These are phyloP conservation scores for Aspergillus floridensis DNA, from an alignment of 2,329 filamentous ascomycete species.

Conservation along the genomic window DNA sequence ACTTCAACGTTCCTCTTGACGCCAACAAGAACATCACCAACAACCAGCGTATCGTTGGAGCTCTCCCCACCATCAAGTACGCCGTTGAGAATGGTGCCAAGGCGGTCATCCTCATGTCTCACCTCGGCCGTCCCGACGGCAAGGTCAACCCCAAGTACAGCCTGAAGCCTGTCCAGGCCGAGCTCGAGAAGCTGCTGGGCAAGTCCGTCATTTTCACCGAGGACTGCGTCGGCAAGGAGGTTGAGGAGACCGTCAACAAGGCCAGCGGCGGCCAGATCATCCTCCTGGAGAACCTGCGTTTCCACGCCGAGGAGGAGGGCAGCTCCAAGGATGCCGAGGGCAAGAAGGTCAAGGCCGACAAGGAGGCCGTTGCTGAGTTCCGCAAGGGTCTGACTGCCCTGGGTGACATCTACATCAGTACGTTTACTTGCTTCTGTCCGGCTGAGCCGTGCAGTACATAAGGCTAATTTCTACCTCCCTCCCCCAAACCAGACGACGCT, in stretches of 20 bases:
- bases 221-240: slow-evolving; percentile 85
- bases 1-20: slow-evolving; percentile 99
- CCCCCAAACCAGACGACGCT: slow-evolving; percentile 71
- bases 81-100: slow-evolving; percentile 87
- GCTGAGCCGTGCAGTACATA: neutral
- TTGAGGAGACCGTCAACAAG: slow-evolving; percentile 84
- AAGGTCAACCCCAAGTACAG: slow-evolving; percentile 90
- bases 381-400: slow-evolving; percentile 91
- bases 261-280: slow-evolving; percentile 79
- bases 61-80: slow-evolving; percentile 92
- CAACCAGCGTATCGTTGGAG: slow-evolving; percentile 96
- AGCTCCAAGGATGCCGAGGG: slow-evolving; percentile 89
- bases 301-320: slow-evolving; percentile 97
- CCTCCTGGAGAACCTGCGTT: slow-evolving; percentile 94
- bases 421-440: slow-evolving; percentile 41
- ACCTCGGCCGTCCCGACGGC: slow-evolving; percentile 93
- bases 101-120: slow-evolving; percentile 94
- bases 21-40: slow-evolving; percentile 92
- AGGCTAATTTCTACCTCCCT: neutral
- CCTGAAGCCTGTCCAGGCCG: slow-evolving; percentile 83
- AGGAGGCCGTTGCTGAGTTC: slow-evolving; percentile 88
- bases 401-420: slow-evolving; percentile 94
- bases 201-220: slow-evolving; percentile 83
- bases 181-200: slow-evolving; percentile 85
- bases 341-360: slow-evolving; percentile 98